Evolutionary conservation across 495 filamentous ascomycete genomes (phyloP).

Genomic region (Neurospora sp.): DNA sequence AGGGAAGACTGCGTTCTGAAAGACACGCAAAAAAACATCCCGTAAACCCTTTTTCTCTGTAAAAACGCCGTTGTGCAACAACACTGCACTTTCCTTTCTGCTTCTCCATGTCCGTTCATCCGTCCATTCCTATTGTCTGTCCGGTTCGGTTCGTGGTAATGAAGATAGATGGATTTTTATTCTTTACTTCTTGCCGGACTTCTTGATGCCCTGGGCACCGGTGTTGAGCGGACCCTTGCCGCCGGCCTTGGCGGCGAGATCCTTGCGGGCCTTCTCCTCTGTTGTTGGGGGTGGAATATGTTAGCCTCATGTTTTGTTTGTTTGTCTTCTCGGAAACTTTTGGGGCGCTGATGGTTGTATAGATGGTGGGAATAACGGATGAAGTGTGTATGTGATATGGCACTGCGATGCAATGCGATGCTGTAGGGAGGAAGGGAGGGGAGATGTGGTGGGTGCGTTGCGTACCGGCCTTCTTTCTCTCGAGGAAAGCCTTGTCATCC

Average conservation of each 20-base stretch:
- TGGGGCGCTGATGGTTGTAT: too few species aligned
- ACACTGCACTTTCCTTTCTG: neutral
- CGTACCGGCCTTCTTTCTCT: constrained; percentile 66
- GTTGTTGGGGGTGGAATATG: neutral
- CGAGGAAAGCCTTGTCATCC: constrained; percentile 62
- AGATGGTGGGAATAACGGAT: too few species aligned
- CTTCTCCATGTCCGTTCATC: neutral
- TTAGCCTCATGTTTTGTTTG: constrained; percentile 2
- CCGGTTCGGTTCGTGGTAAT: neutral
- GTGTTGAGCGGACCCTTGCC: constrained; percentile 55
- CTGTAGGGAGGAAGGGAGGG: neutral
- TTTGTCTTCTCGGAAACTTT: too few species aligned
- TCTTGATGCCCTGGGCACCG: constrained; percentile 78
- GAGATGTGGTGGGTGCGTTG: neutral
- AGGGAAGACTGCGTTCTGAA: neutral
- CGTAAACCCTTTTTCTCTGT: neutral
- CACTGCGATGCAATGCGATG: neutral
- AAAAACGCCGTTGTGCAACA: neutral
- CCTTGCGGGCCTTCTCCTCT: constrained; percentile 74
- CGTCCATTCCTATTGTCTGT: neutral
- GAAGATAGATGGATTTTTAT: neutral
- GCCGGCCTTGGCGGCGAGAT: constrained; percentile 52
- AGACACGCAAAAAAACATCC: neutral
- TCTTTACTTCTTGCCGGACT: constrained; percentile 75
- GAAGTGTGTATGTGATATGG: too few species aligned